phyloP scores from a whole-genome alignment of 2,329 filamentous ascomycete species.

The Epichloe typhina region DNA sequence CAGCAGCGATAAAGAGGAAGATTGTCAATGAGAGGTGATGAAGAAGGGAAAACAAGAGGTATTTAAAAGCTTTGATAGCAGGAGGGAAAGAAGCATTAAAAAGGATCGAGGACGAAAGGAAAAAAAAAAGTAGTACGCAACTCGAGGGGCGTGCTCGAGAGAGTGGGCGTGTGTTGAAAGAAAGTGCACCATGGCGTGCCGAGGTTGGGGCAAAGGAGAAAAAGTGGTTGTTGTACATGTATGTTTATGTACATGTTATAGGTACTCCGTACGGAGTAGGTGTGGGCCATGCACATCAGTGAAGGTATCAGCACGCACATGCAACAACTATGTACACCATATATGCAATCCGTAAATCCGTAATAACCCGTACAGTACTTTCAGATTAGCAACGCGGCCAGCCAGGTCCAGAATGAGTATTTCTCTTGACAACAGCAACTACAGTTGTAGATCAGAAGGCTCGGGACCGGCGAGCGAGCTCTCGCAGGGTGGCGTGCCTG shows the following conservation, averaged over 20 bases:
- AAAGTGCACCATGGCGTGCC: neutral
- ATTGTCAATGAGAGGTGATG: neutral
- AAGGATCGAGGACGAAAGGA: neutral
- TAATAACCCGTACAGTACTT: too few species aligned
- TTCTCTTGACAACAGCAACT: neutral
- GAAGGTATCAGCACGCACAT: neutral
- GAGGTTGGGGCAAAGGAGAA: conserved; percentile 5
- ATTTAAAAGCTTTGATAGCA: neutral
- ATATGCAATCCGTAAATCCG: too few species aligned
- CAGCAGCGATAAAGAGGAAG: neutral
- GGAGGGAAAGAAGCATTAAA: conserved; percentile 2
- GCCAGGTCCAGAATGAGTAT: neutral
- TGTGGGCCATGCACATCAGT: neutral
- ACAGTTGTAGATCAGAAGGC: neutral
- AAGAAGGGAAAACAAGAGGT: neutral
- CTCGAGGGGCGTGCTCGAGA: conserved; percentile 1
- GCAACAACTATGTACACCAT: too few species aligned
- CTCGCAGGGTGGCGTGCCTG: too few species aligned
- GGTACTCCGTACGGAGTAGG: too few species aligned
- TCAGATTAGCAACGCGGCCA: neutral
- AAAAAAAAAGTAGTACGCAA: neutral
- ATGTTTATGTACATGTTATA: too few species aligned
- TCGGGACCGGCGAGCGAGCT: neutral
- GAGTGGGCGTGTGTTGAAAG: neutral
- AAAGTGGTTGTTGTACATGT: neutral